Evolutionary conservation across 1,284 basidiomycete genomes (phyloP).

Genomic region (Heterobasidion occidentale): DNA sequence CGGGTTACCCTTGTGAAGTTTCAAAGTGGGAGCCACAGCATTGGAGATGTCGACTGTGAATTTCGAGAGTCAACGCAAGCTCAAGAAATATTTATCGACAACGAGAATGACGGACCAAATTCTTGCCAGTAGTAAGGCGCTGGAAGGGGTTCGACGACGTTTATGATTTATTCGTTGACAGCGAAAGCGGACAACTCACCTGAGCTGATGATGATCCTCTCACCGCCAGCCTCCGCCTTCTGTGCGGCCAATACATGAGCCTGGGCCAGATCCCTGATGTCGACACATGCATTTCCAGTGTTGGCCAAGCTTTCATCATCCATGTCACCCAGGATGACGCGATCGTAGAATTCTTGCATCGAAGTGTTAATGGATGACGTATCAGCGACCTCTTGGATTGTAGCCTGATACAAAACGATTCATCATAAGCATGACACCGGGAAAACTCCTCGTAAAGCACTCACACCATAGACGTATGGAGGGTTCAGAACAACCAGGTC

Average conservation of each 20-base stretch:
- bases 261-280: conserved; percentile 50
- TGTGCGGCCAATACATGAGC: conserved; percentile 47
- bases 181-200: conserved; percentile 15
- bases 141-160: background rate
- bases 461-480: conserved; percentile 33
- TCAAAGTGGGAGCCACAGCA: conserved; percentile 5
- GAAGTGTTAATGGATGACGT: conserved; percentile 48
- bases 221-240: conserved; percentile 40
- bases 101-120: conserved; percentile 13
- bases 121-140: conserved; percentile 21
- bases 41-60: background rate
- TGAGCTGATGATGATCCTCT: conserved; percentile 42
- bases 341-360: conserved; percentile 24
- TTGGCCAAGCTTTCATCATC: background rate
- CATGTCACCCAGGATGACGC: conserved; percentile 20
- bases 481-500: conserved; percentile 52
- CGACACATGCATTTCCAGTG: conserved; percentile 29
- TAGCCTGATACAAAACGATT: conserved; percentile 20
- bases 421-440: background rate
- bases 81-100: background rate
- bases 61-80: conserved; percentile 2
- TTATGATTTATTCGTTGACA: background rate
- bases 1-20: conserved; percentile 14
- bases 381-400: conserved; percentile 40
- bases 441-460: background rate